phyloP scores from a whole-genome alignment of 2,329 filamentous ascomycete genomes.

The Monosporascus sp. region DNA sequence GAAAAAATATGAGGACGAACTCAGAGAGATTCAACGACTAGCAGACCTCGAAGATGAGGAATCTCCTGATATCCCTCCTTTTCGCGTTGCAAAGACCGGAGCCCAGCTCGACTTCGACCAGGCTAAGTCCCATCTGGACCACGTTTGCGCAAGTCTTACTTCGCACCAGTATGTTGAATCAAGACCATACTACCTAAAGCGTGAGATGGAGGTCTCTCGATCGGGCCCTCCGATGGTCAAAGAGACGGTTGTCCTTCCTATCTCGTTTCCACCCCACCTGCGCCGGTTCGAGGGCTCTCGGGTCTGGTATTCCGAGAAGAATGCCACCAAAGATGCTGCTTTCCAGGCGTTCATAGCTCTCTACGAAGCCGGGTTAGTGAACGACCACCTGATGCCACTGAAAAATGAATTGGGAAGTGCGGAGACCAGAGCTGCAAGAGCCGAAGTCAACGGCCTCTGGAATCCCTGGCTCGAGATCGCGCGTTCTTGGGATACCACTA shows the following conservation, averaged over 20 bases:
- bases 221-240: constrained; percentile 27
- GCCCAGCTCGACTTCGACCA: constrained; percentile 69
- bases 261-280: constrained; percentile 58
- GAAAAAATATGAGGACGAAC: constrained; percentile 59
- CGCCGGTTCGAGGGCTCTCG: constrained; percentile 46
- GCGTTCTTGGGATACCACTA: constrained; percentile 34
- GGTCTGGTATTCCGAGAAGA: constrained; percentile 65
- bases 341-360: constrained; percentile 73
- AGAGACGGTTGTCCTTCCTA: constrained; percentile 66
- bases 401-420: constrained; percentile 34
- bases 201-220: constrained; percentile 25
- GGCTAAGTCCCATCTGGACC: constrained; percentile 69
- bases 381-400: constrained; percentile 70
- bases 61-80: constrained; percentile 24
- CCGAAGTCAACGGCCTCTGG: constrained; percentile 32
- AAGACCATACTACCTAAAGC: constrained; percentile 62
- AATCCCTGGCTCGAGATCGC: constrained; percentile 45
- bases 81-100: constrained; percentile 39
- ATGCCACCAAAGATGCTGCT: constrained; percentile 74
- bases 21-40: constrained; percentile 43
- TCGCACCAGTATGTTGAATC: constrained; percentile 55
- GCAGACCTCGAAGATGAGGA: constrained; percentile 42
- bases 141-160: constrained; percentile 68
- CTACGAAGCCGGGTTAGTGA: constrained; percentile 66
- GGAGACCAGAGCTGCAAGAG: constrained; percentile 31